Base-by-base conservation (phyloP, 257 asterid genomes). In the Gardenia jasminoides region DNA sequence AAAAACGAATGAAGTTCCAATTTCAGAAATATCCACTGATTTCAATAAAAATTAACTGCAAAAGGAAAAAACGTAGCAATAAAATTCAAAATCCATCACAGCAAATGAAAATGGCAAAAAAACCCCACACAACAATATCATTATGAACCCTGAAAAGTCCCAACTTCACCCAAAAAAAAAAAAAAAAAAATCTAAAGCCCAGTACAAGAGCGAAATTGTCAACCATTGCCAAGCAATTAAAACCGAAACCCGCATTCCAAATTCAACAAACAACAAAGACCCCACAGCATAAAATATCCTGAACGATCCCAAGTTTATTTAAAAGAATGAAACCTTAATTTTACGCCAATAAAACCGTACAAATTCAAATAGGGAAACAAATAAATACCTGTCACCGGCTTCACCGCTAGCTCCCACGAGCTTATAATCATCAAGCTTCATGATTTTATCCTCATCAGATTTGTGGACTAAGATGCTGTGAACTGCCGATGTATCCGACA, bases 401-500 rank as follows among this genome's bases (percentile, higher is more conserved):
- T 96, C 99, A 16, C 99, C 99, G 48, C 97, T 91, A 41, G 98
- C 98, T 5, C 99, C 99, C 97, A 96, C 82, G 68, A 96, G 95
- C 70, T 96, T 96, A 75, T 96, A 98, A 56, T 98, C 93, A 87
- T 96, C 99, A 7, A 96, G 90, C 71, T 89, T 72, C 99, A 96
- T 93, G 85, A 96, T 89, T 82, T 96, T 96, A 65, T 96, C 99
- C 86, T 93, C 99, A 84, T 93, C 86, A 0, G 97, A 90, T 89
- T 96, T 96, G 92, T 96, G 98, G 2, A 96, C 98, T 44, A 96
- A 88, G 74, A 96, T 96, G 86, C 97, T 96, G 85, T 96, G 93
- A 3, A 96, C 98, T 20, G 99, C 98, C 72, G 99, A 96, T 65
- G 99, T 36, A 69, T 96, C 99, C 17, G 99, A 98, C 65, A 77